Evolutionary conservation across 2,329 filamentous ascomycete species (phyloP).

Genomic region (Pseudogymnoascus sp.): DNA sequence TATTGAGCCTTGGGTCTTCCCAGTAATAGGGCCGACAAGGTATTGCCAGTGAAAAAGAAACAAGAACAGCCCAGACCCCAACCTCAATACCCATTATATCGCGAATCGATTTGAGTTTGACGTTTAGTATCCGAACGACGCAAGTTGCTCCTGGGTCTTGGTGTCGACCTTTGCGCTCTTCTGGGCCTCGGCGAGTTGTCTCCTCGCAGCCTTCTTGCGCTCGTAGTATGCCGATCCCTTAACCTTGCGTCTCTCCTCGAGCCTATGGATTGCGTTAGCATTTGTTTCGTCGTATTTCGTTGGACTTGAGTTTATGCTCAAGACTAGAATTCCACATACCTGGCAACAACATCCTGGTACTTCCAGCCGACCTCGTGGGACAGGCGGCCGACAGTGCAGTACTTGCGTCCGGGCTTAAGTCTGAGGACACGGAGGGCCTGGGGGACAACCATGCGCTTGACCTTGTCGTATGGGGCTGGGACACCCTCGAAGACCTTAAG

Average conservation of each 20-base stretch:
- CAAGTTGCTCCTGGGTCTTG: conserved; percentile 83
- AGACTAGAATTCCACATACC: conserved; percentile 43
- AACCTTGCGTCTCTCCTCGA: conserved; percentile 99
- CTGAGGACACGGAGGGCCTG: conserved; percentile 94
- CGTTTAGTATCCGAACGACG: conserved; percentile 81
- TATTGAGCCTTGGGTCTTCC: conserved; percentile 25
- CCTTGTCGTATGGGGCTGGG: conserved; percentile 97
- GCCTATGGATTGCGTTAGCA: conserved; percentile 47
- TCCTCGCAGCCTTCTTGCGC: conserved; percentile 95
- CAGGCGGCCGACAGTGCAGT: conserved; percentile 97
- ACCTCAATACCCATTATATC: conserved; percentile 13
- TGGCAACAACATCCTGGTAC: conserved; percentile 98
- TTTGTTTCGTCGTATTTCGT: not conserved
- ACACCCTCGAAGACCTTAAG: conserved; percentile 99
- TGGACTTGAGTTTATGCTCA: conserved; percentile 19
- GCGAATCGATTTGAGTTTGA: conserved; percentile 9
- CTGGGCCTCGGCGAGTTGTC: conserved; percentile 87
- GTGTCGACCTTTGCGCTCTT: conserved; percentile 81
- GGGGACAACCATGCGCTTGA: conserved; percentile 99
- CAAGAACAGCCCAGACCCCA: conserved; percentile 20
- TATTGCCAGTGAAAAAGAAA: conserved; percentile 26
- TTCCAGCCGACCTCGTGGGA: conserved; percentile 99
- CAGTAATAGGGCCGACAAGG: conserved; percentile 27
- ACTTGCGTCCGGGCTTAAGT: conserved; percentile 98
- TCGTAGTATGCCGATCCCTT: conserved; percentile 99